phyloP scores from a whole-genome alignment of 1,284 basidiomycete species.

The Microstroma glucosiphilum region DNA sequence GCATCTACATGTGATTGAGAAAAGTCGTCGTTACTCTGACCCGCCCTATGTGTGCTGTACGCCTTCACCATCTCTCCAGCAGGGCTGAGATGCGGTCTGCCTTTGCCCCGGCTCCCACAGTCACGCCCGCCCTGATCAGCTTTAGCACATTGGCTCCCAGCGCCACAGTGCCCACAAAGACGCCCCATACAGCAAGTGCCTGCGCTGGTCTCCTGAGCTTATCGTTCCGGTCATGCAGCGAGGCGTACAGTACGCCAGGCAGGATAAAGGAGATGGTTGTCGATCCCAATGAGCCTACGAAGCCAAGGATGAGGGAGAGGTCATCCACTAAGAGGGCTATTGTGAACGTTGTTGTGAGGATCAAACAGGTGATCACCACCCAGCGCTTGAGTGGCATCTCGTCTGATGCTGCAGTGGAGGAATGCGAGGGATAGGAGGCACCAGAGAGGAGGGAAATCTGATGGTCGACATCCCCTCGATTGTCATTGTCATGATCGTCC shows the following conservation, averaged over 20 bases:
- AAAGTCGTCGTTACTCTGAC: too few relatives aligned
- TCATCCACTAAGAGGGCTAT: slow-evolving; percentile 44
- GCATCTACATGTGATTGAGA: too few relatives aligned
- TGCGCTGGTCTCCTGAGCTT: neutral
- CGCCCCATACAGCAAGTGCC: neutral
- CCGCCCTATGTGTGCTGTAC: too few relatives aligned
- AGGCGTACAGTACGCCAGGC: slow-evolving; percentile 5
- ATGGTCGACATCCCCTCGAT: slow-evolving; percentile 6
- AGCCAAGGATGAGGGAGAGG: slow-evolving; percentile 58
- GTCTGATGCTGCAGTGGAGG: slow-evolving; percentile 1
- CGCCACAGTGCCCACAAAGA: neutral
- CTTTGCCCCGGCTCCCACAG: neutral
- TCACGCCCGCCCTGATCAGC: neutral
- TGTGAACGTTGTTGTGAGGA: slow-evolving; percentile 36
- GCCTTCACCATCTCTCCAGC: neutral
- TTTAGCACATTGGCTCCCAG: neutral
- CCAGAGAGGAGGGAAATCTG: slow-evolving; percentile 23
- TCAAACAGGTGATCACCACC: slow-evolving; percentile 29
- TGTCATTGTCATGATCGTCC: slow-evolving; percentile 31
- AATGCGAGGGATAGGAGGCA: slow-evolving; percentile 8
- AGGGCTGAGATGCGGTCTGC: neutral
- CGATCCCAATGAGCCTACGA: slow-evolving; percentile 92
- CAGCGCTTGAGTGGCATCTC: slow-evolving; percentile 16
- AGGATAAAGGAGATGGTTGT: slow-evolving; percentile 91
- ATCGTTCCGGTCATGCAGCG: neutral